Conservation (phyloP, 805 yeast species). For the Metschnikowia picachoensis region DNA sequence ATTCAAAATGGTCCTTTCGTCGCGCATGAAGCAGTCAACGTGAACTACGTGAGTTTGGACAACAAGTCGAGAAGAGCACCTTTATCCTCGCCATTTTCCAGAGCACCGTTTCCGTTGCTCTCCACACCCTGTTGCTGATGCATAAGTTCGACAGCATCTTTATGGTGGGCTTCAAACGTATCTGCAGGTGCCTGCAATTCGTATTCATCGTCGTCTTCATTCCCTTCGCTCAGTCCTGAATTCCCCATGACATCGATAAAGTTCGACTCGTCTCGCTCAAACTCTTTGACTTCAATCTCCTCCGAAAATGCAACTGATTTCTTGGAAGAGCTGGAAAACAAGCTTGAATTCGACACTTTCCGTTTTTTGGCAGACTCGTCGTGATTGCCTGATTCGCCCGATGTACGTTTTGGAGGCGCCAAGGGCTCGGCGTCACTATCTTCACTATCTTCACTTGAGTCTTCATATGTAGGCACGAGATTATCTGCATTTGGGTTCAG, state of each 20-base stretch:
- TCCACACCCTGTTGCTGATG: slow-evolving; percentile 17
- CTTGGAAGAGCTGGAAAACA: slow-evolving; percentile 19
- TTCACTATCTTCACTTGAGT: slow-evolving; percentile 14
- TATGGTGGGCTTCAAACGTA: slow-evolving; percentile 24
- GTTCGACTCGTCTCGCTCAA: slow-evolving; percentile 32
- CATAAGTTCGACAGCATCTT: slow-evolving; percentile 31
- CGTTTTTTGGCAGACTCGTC: slow-evolving; percentile 11
- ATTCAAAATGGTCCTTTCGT: too few relatives aligned
- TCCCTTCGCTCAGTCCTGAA: slow-evolving; percentile 16
- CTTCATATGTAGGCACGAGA: slow-evolving; percentile 16
- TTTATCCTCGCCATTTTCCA: slow-evolving; percentile 2
- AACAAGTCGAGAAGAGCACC: slow-evolving; percentile 16
- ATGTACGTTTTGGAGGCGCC: not conserved
- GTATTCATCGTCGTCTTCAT: slow-evolving; percentile 11
- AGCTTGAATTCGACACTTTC: slow-evolving; percentile 22
- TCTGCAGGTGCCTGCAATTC: slow-evolving; percentile 4
- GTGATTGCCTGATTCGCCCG: not conserved
- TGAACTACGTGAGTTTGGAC: slow-evolving; percentile 13
- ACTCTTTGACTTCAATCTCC: slow-evolving; percentile 40
- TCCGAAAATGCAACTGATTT: slow-evolving; percentile 40
- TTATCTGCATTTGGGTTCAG: not conserved
- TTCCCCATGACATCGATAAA: slow-evolving; percentile 15
- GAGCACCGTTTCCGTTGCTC: slow-evolving; percentile 7
- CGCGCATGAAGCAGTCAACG: not conserved
- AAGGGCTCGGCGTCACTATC: slow-evolving; percentile 15